Base-by-base conservation (phyloP, 1,284 basidiomycete genomes). In the Schizophyllum amplum region DNA sequence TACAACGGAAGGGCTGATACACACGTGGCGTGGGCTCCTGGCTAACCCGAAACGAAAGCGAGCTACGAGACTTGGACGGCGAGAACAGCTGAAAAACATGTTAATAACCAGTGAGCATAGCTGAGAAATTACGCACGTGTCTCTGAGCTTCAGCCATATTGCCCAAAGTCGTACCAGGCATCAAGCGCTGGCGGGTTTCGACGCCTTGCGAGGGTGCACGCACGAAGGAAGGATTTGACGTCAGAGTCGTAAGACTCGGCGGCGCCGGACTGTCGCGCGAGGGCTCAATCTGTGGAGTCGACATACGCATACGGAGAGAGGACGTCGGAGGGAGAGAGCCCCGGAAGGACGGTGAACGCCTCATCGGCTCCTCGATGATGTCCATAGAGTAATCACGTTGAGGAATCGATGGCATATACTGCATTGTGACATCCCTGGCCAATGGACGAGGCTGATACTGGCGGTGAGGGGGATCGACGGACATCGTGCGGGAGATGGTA, bases 181-280 rank as follows among this genome's bases (percentile, higher is more conserved):
- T 65, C 48, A 61, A 62, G 54, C 68, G 67, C 52, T 72, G 71
- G 56, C 71, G 68, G 20, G 64, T 53, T 54, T 72, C 70, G 21
- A 50, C 59, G 67, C 57, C 55, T 61, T 42, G 33, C 53, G 75
- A 70, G 1, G 87, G 86, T 0, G 78, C 75, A 61, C 78, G 84
- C n/a, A 90, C 78, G 65, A 90, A 90, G 55, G 79, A 73, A 17
- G 87, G 87, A 62, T 84, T 83, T 20, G 80, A 75, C 60, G 75
- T 74, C 24, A 90, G 75, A 54, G 78, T 60, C 49, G 76, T 75
- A 24, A 89, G 66, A 5, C 84, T 77, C 24, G 87, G 87, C n/a
- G 87, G 87, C 62, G 87, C 86, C 17, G 84, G 84, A 42, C 69
- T 67, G 60, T 86, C 84, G 61, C 85, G 82, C 9, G 68, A 69